Evolutionary conservation across 2,329 filamentous ascomycete genomes (phyloP), one percentile per base, ranked within the genome.

Genomic region (Cladobotryum protrusum): DNA sequence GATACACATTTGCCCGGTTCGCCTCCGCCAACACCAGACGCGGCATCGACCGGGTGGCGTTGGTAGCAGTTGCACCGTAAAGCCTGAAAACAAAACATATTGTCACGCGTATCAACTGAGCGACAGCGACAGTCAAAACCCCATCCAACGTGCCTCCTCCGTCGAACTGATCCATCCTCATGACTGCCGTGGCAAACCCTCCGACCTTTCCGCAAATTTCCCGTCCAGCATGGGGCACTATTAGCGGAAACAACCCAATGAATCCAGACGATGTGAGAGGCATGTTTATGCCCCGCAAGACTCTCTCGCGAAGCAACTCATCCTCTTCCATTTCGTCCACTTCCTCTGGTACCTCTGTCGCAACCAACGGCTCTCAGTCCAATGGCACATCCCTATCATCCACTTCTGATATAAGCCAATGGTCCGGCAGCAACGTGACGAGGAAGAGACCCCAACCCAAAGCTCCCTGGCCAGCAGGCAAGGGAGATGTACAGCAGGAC

Each of bases 221-320:
- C 64, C 76, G 81, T 68, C 75, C 79, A 75, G 75, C 73, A 83
- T 85, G 82, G 82, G 74, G 77, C 32, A 62, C 64, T 66, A 73
- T 78, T 79, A 82, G 76, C 70, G 74, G 75, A 59, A 69, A 72
- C 60, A 74, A 79, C 73, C 78, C 85, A 64, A 87, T 89, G 82
- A 88, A 86, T 72, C 73, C 84, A 67, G 89, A 95, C 73, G 89
- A 95, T 70, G 82, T 86, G 58, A 83, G 86, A 72, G 85, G 86
- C 68, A 91, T 95, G 81, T 89, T 95, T 68, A 85, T 88, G 79
- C 87, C 89, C 63, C 88, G 90, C 61, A 96, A 96, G 73, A 84
- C 79, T 64, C 78, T 89, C 54, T 88, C 92, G 67, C 84, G 92
- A 67, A 86, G 86, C 63, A 95, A 89, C 75, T 97, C 92, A 34